phyloP scores from a whole-genome alignment of 768 basidiomycete genomes.

The Crassisporium funariophilum region DNA sequence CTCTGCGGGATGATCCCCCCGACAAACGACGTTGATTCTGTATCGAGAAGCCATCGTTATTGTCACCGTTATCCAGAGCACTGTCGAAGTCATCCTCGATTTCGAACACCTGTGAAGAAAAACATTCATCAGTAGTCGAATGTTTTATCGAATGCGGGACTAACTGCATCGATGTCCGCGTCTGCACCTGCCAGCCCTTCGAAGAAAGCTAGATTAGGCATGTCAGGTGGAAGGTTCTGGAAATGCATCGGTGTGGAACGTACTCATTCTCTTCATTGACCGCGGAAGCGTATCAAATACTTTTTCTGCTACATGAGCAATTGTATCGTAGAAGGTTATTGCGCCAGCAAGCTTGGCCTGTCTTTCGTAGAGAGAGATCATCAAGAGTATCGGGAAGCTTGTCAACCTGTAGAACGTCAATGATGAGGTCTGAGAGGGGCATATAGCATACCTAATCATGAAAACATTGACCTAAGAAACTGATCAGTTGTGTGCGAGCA shows the following conservation, averaged over 20 bases:
- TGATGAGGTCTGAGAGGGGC: background rate
- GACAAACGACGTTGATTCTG: constrained; percentile 23
- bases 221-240: background rate
- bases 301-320: constrained; percentile 66
- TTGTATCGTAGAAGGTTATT: constrained; percentile 70
- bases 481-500: constrained; percentile 14
- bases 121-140: background rate
- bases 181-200: constrained; percentile 77
- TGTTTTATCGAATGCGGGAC: constrained; percentile 21
- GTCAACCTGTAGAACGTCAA: constrained; percentile 52
- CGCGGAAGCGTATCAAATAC: constrained; percentile 77
- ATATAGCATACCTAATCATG: constrained; percentile 64
- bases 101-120: constrained; percentile 65
- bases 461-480: constrained; percentile 75
- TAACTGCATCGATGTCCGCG: constrained; percentile 74
- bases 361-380: constrained; percentile 85
- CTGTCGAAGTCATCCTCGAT: constrained; percentile 68
- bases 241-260: constrained; percentile 27
- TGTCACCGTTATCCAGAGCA: constrained; percentile 56
- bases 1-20: constrained; percentile 16
- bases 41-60: constrained; percentile 21
- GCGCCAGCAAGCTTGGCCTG: constrained; percentile 73
- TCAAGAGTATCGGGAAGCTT: constrained; percentile 80
- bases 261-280: constrained; percentile 72
- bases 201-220: constrained; percentile 59